Conservation (phyloP, 2,329 filamentous ascomycete genomes). For the Aspergillus neotritici region DNA sequence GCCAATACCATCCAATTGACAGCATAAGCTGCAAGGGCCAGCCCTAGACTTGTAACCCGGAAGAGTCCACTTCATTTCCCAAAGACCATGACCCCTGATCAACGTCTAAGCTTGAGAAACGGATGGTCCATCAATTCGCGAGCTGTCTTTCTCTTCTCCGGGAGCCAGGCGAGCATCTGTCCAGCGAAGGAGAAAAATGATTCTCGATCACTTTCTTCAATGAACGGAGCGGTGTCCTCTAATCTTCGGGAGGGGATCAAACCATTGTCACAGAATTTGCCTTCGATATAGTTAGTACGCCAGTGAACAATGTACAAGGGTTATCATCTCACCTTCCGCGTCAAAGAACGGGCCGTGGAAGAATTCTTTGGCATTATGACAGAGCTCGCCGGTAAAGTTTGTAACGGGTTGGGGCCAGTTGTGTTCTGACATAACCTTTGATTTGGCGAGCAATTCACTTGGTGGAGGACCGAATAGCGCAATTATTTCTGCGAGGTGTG, state of each 20-base stretch:
- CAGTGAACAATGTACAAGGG: background rate
- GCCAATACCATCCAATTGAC: too few species aligned
- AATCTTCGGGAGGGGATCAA: constrained; percentile 20
- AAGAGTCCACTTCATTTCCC: background rate
- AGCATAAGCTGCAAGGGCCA: too few species aligned
- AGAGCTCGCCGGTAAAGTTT: constrained; percentile 11
- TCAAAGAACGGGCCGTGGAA: constrained; percentile 25
- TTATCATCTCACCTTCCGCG: constrained; percentile 13
- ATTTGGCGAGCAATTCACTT: constrained; percentile 20
- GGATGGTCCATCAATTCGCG: constrained; percentile 32
- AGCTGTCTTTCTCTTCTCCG: constrained; percentile 32
- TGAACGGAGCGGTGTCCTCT: constrained; percentile 17
- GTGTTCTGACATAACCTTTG: constrained; percentile 8
- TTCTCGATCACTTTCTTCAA: constrained; percentile 27
- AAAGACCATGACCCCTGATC: background rate
- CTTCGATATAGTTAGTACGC: constrained; percentile 15
- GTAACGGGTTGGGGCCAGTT: constrained; percentile 14
- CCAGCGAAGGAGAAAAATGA: constrained; percentile 29
- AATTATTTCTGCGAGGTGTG: constrained; percentile 39
- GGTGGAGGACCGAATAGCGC: constrained; percentile 34
- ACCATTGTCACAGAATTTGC: constrained; percentile 17
- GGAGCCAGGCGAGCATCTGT: constrained; percentile 33
- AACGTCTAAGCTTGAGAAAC: constrained; percentile 22
- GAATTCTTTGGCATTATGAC: constrained; percentile 13
- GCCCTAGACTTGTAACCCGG: too few species aligned